Evolutionary conservation across 176 grass and related monocot species (phyloP), one percentile per base, ranked within the genome.

Genomic region (Zoysia pacifica): DNA sequence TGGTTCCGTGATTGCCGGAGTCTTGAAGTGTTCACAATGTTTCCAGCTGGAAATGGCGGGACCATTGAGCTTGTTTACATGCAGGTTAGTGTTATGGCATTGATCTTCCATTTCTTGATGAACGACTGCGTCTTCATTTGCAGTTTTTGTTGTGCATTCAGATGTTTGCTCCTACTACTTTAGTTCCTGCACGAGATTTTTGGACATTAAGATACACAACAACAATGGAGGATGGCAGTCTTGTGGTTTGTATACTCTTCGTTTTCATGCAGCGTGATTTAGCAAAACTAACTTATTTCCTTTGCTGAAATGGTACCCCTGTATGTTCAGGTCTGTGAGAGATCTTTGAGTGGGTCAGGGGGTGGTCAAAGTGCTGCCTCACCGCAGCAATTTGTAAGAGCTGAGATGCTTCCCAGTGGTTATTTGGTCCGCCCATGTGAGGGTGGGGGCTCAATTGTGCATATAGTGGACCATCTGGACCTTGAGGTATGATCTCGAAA

Each of bases 1-100:
- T 99, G 97, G 97, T 99, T 93, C 65, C 93, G 80, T 71, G 97
- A 96, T 88, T 99, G 97, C 83, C 89, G 97, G n/a, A 93, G 86
- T 67, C 90, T 99, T 62, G 93, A 99, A 87, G 93, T 99, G 2
- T 96, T 84, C 61, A 93, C 97, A 38, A 78, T 86, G 82, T 61
- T 99, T 78, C 97, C 97, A 74, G 86, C 90, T 91, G 97, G 97
- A 86, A 96, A 96, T 83, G 93, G 97, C 0, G 97, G 97, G 28
- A 93, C 79, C 45, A 91, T 96, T 82, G 97, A 99, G 86, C 86
- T 99, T 38, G 64, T 93, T 67, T 91, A 91, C 86, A 99, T 93
- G 97, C 97, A 99, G 93, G 97, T 99, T 66, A 79, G 78, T 36
- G 43, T 67, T 50, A 54, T 80, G 38, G 16, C 6, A 11, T 4